These are phyloP conservation scores for Schizonepeta tenuifolia DNA, from an alignment of 257 asterid species.

Conservation along the genomic window DNA sequence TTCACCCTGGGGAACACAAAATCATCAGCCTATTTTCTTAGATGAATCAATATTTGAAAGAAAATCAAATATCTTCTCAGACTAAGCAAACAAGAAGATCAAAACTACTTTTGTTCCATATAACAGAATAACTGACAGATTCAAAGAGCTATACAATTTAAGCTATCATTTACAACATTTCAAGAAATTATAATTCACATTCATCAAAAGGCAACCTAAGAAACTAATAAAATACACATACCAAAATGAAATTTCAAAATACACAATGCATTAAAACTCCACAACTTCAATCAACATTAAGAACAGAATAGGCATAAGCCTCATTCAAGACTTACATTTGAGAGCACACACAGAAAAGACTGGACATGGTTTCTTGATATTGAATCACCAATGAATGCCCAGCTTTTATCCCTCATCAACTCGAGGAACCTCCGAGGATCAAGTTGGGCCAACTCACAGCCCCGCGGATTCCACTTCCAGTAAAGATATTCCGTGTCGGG, in stretches of 20 bases:
- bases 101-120: neutral
- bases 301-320: neutral
- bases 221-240: neutral
- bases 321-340: slow-evolving; percentile 47
- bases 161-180: neutral
- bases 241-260: neutral
- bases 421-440: slow-evolving; percentile 60
- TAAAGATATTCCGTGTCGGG: slow-evolving; percentile 67
- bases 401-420: slow-evolving; percentile 62
- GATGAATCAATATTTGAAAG: neutral
- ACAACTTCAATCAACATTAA: neutral
- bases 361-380: slow-evolving; percentile 79
- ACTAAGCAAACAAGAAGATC: slow-evolving; percentile 1
- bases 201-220: no score
- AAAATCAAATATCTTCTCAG: no score
- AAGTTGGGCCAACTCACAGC: slow-evolving; percentile 60
- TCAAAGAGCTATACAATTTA: neutral
- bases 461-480: slow-evolving; percentile 83
- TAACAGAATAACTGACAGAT: neutral
- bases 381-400: slow-evolving; percentile 84
- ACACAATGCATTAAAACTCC: slow-evolving; percentile 2
- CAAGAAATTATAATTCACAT: neutral
- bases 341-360: slow-evolving; percentile 76
- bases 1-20: slow-evolving; percentile 52
- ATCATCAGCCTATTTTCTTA: slow-evolving; percentile 8